Evolutionary conservation across 2,329 filamentous ascomycete genomes (phyloP).

Genomic region (Didymosphaeria variabile): DNA sequence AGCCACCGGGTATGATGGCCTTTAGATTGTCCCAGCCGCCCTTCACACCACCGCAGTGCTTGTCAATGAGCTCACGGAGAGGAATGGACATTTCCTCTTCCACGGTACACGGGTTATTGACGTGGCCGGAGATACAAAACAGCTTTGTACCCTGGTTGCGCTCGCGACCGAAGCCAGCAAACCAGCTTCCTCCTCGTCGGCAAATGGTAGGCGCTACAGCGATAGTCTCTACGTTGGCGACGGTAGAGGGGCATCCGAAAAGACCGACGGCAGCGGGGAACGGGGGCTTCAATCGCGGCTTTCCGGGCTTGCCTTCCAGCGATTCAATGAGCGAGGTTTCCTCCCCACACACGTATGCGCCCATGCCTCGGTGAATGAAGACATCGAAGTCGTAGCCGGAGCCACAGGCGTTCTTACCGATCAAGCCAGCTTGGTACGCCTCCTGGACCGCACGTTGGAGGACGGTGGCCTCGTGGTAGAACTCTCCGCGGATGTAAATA

Average conservation of each 20-base stretch:
- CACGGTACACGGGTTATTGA: slow-evolving; percentile 98
- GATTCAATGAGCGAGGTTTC: slow-evolving; percentile 99
- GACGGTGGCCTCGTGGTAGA: slow-evolving; percentile 93
- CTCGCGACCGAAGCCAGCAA: slow-evolving; percentile 91
- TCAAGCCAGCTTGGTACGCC: slow-evolving; percentile 91
- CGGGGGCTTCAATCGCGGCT: slow-evolving; percentile 97
- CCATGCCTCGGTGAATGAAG: slow-evolving; percentile 94
- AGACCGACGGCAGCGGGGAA: slow-evolving; percentile 97
- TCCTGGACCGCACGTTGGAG: slow-evolving; percentile 97
- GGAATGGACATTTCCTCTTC: slow-evolving; percentile 99
- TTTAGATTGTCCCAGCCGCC: slow-evolving; percentile 98
- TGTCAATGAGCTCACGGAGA: slow-evolving; percentile 93
- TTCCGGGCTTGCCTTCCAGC: slow-evolving; percentile 97
- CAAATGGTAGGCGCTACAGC: slow-evolving; percentile 96
- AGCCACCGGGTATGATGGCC: slow-evolving; percentile 94
- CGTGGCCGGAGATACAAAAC: slow-evolving; percentile 97
- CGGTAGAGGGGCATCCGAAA: slow-evolving; percentile 97
- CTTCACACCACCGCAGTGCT: slow-evolving; percentile 95
- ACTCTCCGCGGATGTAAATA: slow-evolving; percentile 99
- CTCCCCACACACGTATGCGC: slow-evolving; percentile 97
- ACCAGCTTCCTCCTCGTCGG: slow-evolving; percentile 91
- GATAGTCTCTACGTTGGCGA: slow-evolving; percentile 97
- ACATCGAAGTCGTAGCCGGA: slow-evolving; percentile 98
- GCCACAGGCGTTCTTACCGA: slow-evolving; percentile 97
- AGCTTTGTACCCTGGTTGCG: slow-evolving; percentile 97